Base-by-base conservation (phyloP, 768 basidiomycete genomes). In the Baorangia bicolor region DNA sequence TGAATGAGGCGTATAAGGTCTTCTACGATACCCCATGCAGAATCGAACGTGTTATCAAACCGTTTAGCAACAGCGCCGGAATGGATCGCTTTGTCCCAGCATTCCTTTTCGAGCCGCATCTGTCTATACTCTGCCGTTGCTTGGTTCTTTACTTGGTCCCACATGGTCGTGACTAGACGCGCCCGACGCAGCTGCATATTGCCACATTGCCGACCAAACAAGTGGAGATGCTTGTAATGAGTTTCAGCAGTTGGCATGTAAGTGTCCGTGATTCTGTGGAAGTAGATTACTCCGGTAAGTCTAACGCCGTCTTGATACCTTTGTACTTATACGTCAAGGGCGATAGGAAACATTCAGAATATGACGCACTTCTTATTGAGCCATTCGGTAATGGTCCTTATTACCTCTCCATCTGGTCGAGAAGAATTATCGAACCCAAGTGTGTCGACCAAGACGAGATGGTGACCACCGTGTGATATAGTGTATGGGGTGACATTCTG, bases 81-180 rank as follows among this genome's bases (percentile, higher is more conserved):
- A 0, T 18, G 4, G 7, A 51, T 23, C 23, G 63, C 30, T 12
- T 3, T 0, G 2, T 10, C 16, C 64, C 64, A 78, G 52, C 70
- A 76, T 0, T 61, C 53, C 2, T 0, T 0, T 11, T 34, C 57
- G n/a, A 75, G 66, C 47, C 75, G 56, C 0, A 16, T 18, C 49
- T 75, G 71, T 25, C 53, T 55, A 3, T 41, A 40, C 7, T 52
- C 59, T 14, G 35, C 56, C 13, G 56, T 20, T 0, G 12, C 14
- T 5, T 4, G 23, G 31, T 67, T 66, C n/a, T 49, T 66, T 14
- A 61, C 65, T 0, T 8, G 21, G 38, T 66, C 65, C 76, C 75
- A 76, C 69, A 73, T 74, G 0, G 71, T 76, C 2, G 75, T 77
- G n/a, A 70, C 62, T 18, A 78, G 56, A 21, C 68, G 57, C 6